A percentile compares a stretch with the other conserved stretches of the same genome.
Evolutionary conservation across 1,284 basidiomycete species (phyloP).

Genomic region (Cutaneotrichosporon dermatis): DNA sequence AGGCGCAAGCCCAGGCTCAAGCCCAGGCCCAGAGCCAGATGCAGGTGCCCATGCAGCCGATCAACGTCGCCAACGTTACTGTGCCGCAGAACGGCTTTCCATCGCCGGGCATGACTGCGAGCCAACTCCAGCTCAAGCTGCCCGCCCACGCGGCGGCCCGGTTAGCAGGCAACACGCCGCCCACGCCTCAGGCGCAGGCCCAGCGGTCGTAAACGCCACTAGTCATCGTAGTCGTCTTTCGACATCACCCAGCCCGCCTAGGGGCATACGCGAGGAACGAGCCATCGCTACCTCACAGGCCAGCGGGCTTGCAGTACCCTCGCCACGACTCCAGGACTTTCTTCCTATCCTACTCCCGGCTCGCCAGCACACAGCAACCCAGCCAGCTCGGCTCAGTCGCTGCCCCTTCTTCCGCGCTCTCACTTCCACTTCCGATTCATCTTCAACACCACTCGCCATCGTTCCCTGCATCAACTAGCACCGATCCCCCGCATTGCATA

Average conservation of each 20-base stretch:
- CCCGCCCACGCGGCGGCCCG: constrained; percentile 42
- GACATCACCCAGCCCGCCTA: no score
- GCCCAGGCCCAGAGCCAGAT: neutral
- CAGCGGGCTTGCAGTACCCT: no score
- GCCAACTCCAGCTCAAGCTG: constrained; percentile 39
- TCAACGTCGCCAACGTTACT: constrained; percentile 3
- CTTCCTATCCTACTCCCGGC: neutral
- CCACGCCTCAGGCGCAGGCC: constrained; percentile 22
- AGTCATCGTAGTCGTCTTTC: no score
- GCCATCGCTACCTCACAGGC: no score
- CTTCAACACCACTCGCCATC: neutral
- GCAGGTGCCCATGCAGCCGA: constrained; percentile 1
- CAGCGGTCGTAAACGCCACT: constrained; percentile 15
- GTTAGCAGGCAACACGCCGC: constrained; percentile 21
- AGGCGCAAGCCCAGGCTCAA: constrained; percentile 1
- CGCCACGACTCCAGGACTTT: neutral
- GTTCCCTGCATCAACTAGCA: neutral
- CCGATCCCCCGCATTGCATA: constrained; percentile 10
- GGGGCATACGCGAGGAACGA: neutral
- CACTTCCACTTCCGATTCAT: no score
- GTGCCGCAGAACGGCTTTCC: constrained; percentile 9
- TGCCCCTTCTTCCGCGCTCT: no score
- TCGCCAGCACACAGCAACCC: no score
- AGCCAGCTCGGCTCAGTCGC: neutral
- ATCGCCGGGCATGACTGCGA: constrained; percentile 22